phyloP scores from a whole-genome alignment of 805 yeast species.

The Zygosaccharomyces kombuchaensis region DNA sequence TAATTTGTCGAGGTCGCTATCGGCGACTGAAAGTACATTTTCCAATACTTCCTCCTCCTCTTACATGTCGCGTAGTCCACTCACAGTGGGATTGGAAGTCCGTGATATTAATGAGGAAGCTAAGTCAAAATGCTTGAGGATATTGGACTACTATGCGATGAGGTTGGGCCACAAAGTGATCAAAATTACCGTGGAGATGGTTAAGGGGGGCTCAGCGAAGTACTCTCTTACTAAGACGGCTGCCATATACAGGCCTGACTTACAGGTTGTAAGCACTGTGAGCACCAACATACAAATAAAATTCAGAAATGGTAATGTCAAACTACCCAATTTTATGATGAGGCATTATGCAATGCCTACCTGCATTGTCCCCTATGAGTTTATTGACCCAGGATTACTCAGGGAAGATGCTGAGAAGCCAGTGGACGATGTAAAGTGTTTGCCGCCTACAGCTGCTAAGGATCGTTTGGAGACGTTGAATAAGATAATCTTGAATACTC shows the following conservation, averaged over 20 bases:
- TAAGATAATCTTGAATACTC: slow-evolving; percentile 18
- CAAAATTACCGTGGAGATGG: slow-evolving; percentile 33
- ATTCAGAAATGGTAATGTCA: slow-evolving; percentile 34
- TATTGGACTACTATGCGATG: slow-evolving; percentile 27
- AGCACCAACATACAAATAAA: slow-evolving; percentile 35
- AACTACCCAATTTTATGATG: slow-evolving; percentile 32
- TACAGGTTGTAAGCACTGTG: slow-evolving; percentile 33
- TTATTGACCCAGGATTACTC: slow-evolving; percentile 28
- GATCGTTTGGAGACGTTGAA: slow-evolving; percentile 15
- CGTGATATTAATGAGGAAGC: slow-evolving; percentile 29
- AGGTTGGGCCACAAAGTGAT: slow-evolving; percentile 23
- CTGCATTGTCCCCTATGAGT: slow-evolving; percentile 32
- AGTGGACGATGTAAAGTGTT: neutral
- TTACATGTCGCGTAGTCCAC: slow-evolving; percentile 1
- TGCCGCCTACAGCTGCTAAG: neutral
- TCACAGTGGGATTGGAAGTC: slow-evolving; percentile 16
- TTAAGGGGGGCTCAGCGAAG: slow-evolving; percentile 26
- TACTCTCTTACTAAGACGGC: slow-evolving; percentile 22
- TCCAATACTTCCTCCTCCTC: slow-evolving; percentile 1
- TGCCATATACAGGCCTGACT: slow-evolving; percentile 30
- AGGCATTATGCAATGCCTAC: slow-evolving; percentile 31
- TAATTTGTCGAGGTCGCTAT: slow-evolving; percentile 6
- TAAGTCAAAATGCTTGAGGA: slow-evolving; percentile 20
- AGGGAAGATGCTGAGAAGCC: slow-evolving; percentile 14
- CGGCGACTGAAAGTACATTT: slow-evolving; percentile 8